Evolutionary conservation across 1,139 yeast genomes (phyloP), one percentile per base, ranked within the genome.

Genomic region (Taiozyma sp.): DNA sequence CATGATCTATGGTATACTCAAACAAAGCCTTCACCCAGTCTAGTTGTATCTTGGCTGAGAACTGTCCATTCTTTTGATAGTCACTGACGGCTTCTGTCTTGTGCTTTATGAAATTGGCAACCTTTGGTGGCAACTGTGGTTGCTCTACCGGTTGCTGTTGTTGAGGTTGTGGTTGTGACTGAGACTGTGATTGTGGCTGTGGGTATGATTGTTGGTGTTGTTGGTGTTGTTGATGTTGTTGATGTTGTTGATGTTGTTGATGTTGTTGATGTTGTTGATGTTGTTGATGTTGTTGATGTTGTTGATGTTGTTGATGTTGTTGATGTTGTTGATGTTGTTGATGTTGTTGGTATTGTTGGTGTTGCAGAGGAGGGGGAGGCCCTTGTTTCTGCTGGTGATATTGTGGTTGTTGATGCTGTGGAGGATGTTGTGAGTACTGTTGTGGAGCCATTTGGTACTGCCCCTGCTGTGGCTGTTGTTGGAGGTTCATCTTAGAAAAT

Each of bases 11-110:
- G 11, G 79, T 67, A 11, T 75, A 73, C 47, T 73, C 77, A n/a
- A 80, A 62, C 26, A 80, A 59, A 2, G 70, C 64, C 53, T 75
- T 73, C 13, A 81, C 79, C 80, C 81, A 79, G 35, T 66, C 66
- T 51, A 79, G 62, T 59, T 79, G 84, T n/a, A 76, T 57, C 5
- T 57, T 62, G 0, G 79, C 72, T 1, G 76, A 70, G 52, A 74
- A 75, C 2, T 43, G 43, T 2, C 49, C 57, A 3, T 59, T 58
- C 5, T 48, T 54, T 44, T 61, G 59, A 46, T 67, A 68, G 50
- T 70, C 74, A n/a, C 56, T 55, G 37, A 69, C 60, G 1, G 74
- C 73, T 14, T 53, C 52, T 1, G 65, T 62, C 50, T 69, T 62
- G 3, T 63, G 53, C 11, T 46, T 49, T n/a, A 59, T 59, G 46